These are phyloP conservation scores for Coriaria nepalensis DNA, from an alignment of 306 rosid species.

Conservation along the genomic window DNA sequence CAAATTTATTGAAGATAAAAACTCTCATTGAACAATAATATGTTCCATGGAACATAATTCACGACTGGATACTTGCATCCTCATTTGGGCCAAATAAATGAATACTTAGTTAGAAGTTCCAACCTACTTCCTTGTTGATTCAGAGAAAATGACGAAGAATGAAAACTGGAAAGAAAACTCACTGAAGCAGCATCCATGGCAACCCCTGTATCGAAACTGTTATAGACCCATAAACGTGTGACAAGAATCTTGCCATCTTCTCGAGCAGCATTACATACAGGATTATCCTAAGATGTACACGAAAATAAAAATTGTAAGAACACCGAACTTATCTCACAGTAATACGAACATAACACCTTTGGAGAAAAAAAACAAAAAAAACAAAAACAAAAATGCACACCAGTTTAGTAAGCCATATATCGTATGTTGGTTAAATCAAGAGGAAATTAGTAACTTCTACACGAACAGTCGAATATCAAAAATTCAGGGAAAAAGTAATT, in stretches of 20 bases:
- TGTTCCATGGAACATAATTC: too few species aligned
- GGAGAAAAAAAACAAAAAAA: neutral
- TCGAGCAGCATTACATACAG: constrained; percentile 66
- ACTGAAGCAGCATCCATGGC: constrained; percentile 49
- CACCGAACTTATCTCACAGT: neutral
- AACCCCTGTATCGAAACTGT: constrained; percentile 60
- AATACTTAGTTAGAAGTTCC: neutral
- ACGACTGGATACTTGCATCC: too few species aligned
- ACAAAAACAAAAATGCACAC: neutral
- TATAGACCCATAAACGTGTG: constrained; percentile 76
- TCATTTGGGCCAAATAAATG: neutral
- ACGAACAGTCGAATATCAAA: too few species aligned
- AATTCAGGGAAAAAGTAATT: neutral
- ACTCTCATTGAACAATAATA: too few species aligned
- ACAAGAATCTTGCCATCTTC: constrained; percentile 57
- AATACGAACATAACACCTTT: neutral
- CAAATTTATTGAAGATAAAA: too few species aligned
- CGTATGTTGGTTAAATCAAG: too few species aligned
- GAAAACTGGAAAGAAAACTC: constrained; percentile 17
- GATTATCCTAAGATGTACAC: constrained; percentile 44
- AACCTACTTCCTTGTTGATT: neutral
- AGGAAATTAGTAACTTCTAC: too few species aligned
- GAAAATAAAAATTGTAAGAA: neutral
- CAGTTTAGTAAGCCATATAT: too few species aligned
- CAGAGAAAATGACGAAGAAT: neutral